These are phyloP conservation scores for Ascomycota sp. DNA, from an alignment of 2,329 filamentous ascomycete species.

Conservation along the genomic window DNA sequence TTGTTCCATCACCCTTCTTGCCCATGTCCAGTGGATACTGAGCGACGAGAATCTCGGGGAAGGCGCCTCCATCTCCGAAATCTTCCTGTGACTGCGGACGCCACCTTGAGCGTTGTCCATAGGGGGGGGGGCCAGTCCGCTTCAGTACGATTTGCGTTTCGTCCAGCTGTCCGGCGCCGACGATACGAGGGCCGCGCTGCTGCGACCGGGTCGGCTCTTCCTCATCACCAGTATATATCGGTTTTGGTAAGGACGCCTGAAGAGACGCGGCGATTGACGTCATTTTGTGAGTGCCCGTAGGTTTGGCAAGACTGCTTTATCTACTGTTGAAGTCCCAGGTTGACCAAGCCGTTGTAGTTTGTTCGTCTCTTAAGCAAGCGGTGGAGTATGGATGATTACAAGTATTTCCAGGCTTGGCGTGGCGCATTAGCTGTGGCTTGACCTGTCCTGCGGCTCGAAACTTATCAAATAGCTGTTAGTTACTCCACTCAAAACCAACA, in stretches of 20 bases:
- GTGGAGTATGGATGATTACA: background rate
- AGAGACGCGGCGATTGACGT: slow-evolving; percentile 51
- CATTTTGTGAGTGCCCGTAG: slow-evolving; percentile 22
- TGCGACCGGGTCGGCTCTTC: slow-evolving; percentile 51
- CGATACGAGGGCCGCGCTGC: slow-evolving; percentile 62
- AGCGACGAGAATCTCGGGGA: slow-evolving; percentile 80
- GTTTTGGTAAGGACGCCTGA: slow-evolving; percentile 64
- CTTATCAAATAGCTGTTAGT: too few relatives aligned
- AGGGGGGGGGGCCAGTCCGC: slow-evolving; percentile 68
- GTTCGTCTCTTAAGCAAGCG: background rate
- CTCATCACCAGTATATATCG: slow-evolving; percentile 80
- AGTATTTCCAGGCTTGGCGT: slow-evolving; percentile 11
- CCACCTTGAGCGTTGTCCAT: slow-evolving; percentile 78
- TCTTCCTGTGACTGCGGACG: slow-evolving; percentile 74
- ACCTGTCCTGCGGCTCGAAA: slow-evolving; percentile 2
- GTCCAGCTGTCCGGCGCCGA: slow-evolving; percentile 62
- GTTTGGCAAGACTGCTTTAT: background rate
- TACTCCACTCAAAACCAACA: too few relatives aligned
- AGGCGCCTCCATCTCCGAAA: slow-evolving; percentile 89
- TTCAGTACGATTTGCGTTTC: slow-evolving; percentile 70
- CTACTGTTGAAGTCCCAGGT: too few relatives aligned
- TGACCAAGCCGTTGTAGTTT: too few relatives aligned
- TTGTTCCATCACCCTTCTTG: slow-evolving; percentile 49
- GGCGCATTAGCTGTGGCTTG: slow-evolving; percentile 10
- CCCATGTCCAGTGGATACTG: slow-evolving; percentile 96